Evolutionary conservation across 371 early-diverging fungal species (phyloP).

Genomic region (Saksenaea oblongispora): DNA sequence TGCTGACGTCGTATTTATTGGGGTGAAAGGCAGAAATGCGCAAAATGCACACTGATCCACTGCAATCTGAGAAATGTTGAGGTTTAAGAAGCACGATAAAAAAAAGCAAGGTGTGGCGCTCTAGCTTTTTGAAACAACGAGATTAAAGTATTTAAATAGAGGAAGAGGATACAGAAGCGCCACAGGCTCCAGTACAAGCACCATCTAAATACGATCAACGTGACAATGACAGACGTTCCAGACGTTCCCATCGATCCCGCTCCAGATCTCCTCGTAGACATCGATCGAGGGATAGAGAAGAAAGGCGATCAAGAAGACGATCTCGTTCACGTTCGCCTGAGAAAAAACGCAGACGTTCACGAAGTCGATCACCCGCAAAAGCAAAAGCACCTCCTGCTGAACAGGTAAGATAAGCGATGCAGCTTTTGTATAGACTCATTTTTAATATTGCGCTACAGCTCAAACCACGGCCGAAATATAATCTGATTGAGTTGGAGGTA

Average conservation of each 20-base stretch:
- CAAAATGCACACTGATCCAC: no score
- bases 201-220: constrained; percentile 8
- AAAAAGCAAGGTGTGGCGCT: constrained; percentile 9
- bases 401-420: not conserved
- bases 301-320: constrained; percentile 5
- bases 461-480: constrained; percentile 27
- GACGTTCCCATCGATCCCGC: constrained; percentile 20
- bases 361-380: not conserved
- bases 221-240: constrained; percentile 10
- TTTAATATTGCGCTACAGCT: constrained; percentile 17
- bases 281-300: not conserved
- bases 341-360: constrained; percentile 2
- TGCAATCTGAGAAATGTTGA: constrained; percentile 21
- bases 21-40: no score
- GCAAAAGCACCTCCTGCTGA: constrained; percentile 5
- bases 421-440: not conserved
- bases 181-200: not conserved
- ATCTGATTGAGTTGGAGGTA: constrained; percentile 69
- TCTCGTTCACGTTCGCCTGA: not conserved
- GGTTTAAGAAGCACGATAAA: constrained; percentile 51
- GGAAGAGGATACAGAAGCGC: constrained; percentile 7
- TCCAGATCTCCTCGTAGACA: not conserved
- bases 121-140: not conserved
- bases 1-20: no score
- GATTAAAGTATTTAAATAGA: constrained; percentile 2